Percentiles rank a stretch among this genome's conserved stretches.
These are phyloP conservation scores for Wickerhamiella australiensis DNA, from an alignment of 805 yeast genomes.

Conservation along the genomic window DNA sequence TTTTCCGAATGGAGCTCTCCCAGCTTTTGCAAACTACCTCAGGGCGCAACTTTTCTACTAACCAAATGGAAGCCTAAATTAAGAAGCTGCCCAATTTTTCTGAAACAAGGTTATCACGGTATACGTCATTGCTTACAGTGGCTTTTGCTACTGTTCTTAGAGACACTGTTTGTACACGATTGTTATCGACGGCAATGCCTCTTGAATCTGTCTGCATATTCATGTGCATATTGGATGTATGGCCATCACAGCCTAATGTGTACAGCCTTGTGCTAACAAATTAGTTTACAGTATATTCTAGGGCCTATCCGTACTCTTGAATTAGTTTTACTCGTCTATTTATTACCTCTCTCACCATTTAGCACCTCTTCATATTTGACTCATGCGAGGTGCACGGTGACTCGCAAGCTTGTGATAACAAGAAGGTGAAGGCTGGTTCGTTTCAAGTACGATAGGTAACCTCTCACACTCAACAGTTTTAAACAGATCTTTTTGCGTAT, in stretches of 20 bases:
- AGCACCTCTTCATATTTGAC: not conserved
- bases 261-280: not conserved
- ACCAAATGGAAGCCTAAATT: not conserved
- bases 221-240: not conserved
- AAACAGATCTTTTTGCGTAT: no score
- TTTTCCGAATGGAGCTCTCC: no score
- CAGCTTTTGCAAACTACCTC: no score
- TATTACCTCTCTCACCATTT: not conserved
- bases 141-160: no score
- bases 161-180: not conserved
- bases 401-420: not conserved
- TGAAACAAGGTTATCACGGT: no score
- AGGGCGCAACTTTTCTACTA: no score
- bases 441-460: not conserved
- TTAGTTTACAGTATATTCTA: not conserved
- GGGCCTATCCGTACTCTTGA: not conserved
- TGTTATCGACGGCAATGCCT: not conserved
- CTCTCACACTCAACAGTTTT: no score
- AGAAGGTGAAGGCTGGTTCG: not conserved
- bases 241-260: not conserved
- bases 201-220: not conserved
- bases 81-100: not conserved
- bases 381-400: conserved; percentile 1
- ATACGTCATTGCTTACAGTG: no score
- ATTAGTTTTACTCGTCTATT: not conserved